phyloP scores from a whole-genome alignment of 805 yeast genomes.

The Ogataea dorogensis region DNA sequence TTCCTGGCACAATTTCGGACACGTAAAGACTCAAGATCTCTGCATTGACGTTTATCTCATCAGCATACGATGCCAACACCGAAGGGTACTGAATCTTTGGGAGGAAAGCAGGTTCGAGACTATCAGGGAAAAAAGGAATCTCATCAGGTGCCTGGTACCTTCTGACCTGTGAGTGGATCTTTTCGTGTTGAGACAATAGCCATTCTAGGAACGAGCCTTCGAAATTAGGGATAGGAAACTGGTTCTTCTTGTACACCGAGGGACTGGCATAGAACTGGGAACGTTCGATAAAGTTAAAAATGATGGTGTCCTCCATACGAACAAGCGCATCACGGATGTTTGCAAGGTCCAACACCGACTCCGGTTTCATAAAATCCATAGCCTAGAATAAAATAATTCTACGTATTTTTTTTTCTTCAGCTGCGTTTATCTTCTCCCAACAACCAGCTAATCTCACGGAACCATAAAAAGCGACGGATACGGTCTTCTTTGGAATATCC shows the following conservation, averaged over 20 bases:
- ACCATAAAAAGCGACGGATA: constrained; percentile 57
- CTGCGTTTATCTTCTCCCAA: constrained; percentile 15
- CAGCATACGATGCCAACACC: constrained; percentile 69
- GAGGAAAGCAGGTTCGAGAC: constrained; percentile 60
- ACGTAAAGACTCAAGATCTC: constrained; percentile 70
- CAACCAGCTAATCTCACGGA: constrained; percentile 37
- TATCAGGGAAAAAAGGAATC: constrained; percentile 78
- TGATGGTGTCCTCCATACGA: constrained; percentile 95
- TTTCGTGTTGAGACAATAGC: constrained; percentile 75
- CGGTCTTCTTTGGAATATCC: constrained; percentile 50
- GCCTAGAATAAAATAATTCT: constrained; percentile 2
- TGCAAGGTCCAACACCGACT: constrained; percentile 71
- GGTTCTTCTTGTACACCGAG: constrained; percentile 63
- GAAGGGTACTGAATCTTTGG: constrained; percentile 80
- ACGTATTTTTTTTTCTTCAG: background rate
- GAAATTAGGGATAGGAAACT: constrained; percentile 61
- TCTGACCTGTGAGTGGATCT: constrained; percentile 72
- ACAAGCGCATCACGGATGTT: constrained; percentile 84
- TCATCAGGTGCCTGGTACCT: constrained; percentile 95
- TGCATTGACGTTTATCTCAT: constrained; percentile 72
- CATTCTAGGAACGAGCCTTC: constrained; percentile 83
- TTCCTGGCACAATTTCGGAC: constrained; percentile 68
- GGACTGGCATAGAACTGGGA: constrained; percentile 81
- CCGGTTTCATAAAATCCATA: constrained; percentile 86
- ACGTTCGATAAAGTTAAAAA: constrained; percentile 88